Percentiles rank a stretch among this genome's conserved stretches.
Conservation (phyloP, 1,139 yeast species). For the Pichia sp. region DNA sequence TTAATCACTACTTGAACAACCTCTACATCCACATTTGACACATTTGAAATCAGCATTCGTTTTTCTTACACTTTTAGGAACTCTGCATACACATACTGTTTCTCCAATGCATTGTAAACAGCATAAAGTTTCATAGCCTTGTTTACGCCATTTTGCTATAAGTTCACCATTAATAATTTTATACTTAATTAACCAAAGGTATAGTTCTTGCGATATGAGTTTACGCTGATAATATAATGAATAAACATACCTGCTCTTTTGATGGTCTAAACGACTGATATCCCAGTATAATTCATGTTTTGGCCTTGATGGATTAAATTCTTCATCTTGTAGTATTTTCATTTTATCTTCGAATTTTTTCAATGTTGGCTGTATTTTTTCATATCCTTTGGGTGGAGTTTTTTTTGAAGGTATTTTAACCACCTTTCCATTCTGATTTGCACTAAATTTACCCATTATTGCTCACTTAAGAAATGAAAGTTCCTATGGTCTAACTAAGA, state of each 20-base stretch:
- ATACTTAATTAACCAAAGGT: constrained; percentile 68
- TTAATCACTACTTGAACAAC: constrained; percentile 78
- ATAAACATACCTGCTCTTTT: constrained; percentile 69
- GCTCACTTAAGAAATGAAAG: neutral
- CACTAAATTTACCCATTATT: neutral
- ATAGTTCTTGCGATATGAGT: constrained; percentile 61
- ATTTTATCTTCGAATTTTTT: constrained; percentile 53
- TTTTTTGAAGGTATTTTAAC: constrained; percentile 6
- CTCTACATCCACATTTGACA: constrained; percentile 82
- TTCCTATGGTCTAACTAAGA: neutral
- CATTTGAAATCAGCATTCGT: constrained; percentile 48
- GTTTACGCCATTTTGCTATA: constrained; percentile 88
- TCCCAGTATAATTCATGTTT: constrained; percentile 66
- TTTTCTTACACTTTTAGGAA: constrained; percentile 85
- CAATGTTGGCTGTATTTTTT: constrained; percentile 66
- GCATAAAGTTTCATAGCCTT: constrained; percentile 83
- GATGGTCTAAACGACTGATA: constrained; percentile 46
- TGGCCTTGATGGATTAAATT: constrained; percentile 28
- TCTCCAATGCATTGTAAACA: constrained; percentile 77
- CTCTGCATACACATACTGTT: constrained; percentile 77
- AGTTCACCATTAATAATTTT: constrained; percentile 62
- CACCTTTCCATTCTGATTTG: constrained; percentile 34
- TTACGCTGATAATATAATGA: constrained; percentile 66
- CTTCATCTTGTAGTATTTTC: constrained; percentile 32
- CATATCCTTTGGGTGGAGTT: constrained; percentile 69